Evolutionary conservation across 106 monocot genomes (phyloP), one percentile per base, ranked within the genome.

Genomic region (Phalaenopsis equestris): DNA sequence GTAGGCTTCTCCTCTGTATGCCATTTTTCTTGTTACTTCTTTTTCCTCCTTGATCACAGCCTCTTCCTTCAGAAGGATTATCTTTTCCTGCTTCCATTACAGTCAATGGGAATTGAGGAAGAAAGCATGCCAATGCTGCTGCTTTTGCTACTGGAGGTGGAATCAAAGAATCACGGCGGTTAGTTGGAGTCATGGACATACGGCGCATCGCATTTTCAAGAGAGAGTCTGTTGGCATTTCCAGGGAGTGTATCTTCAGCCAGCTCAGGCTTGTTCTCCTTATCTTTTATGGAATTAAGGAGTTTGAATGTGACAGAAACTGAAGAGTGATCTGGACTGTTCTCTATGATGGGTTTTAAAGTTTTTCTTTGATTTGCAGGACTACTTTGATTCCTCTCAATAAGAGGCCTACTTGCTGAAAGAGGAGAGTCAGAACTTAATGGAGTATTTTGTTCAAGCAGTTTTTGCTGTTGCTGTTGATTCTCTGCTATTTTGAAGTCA

Each of bases 401-500:
- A 41, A 64, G 43, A 42, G 85, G 87, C 41, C 46, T 68, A 18
- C 16, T 58, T 3, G n/a, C 11, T 5, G 41, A 75, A 14, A 24
- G 42, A 70, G 76, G 15, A 10, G 52, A 10, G 30, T 43, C 81
- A 75, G 42, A 77, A 10, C 67, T 57, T 1, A 65, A 52, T 12
- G 52, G 64, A 65, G 64, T 65, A 58, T 75, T 56, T 37, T 10
- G 72, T 47, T 82, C 67, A 55, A 67, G 48, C 23, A 42, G 72
- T 41, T 87, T 84, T 43, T 90, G 82, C 49, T 93, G 83, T 65
- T 86, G 81, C 15, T 80, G 81, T 21, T 88, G 86, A 9, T 88
- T 78, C 67, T 96, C 93, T 18, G 91, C 93, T 75, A 96, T 89
- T 81, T 85, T 93, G 55, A 79, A 87, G 82, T 91, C 91, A 2